Evolutionary conservation across 495 filamentous ascomycete species (phyloP), one percentile per base, ranked within the genome.

Genomic region (Aspergillus campestris): DNA sequence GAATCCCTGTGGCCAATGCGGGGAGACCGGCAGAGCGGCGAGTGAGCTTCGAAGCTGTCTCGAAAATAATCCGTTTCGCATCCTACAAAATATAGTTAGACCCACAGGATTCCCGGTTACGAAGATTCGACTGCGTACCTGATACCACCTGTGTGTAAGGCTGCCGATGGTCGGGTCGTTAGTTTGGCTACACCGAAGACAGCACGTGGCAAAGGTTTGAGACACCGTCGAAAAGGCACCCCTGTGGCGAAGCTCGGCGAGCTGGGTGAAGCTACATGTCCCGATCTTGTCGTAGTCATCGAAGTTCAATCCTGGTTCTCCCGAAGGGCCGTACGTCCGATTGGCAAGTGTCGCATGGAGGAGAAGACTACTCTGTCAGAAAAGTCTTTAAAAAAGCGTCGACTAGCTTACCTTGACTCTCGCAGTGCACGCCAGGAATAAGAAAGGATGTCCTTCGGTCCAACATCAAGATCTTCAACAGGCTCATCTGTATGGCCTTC

Each of bases 201-300:
- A 96, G 51, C 87, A 91, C 12, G 72, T 74, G 1, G 82, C 72
- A 55, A 95, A 97, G 0, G 89, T 94, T 42, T 86, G 82, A 6
- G 92, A 84, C 3, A 96, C 91, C 6, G 89, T 89, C 0, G 89
- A 90, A 57, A 97, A 97, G 12, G 92, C 92, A 40, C 92, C 92
- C 47, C 92, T 75, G 60, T 98, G 92, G 9, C 92, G 79, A 38
- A 97, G 74, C 34, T 80, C 82, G 0, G 86, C 79, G 3, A 98
- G 71, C 59, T 97, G 87, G 15, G 74, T 76, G 53, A 96, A 92
- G 35, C 83, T 80, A 0, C 89, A 63, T 13, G 74, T 64, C 13
- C 89, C 89, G 12, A 89, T 78, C 0, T 62, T 59, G 28, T 67
- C 60, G 46, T 67, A 72, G 42, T 76, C 66, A n/a, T 55, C 48